phyloP scores from a whole-genome alignment of 768 basidiomycete genomes.

The Russula sp. region DNA sequence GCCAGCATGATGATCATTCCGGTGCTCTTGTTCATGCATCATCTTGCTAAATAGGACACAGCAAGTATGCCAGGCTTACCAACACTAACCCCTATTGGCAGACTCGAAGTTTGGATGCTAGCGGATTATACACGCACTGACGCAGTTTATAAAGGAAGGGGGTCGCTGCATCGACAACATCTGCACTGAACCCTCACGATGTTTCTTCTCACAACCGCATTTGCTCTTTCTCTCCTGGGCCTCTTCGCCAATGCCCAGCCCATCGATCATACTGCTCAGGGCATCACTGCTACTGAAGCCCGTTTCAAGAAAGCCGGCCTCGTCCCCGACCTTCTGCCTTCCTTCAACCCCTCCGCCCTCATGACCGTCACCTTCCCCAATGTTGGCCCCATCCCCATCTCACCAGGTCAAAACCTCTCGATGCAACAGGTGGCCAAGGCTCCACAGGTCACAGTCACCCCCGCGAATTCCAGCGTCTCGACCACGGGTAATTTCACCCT shows the following conservation, averaged over 20 bases:
- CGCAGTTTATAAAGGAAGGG: not conserved
- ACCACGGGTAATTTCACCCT: conserved; percentile 59
- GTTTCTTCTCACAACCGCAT: conserved; percentile 24
- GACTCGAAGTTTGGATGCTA: no score
- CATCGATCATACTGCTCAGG: conserved; percentile 39
- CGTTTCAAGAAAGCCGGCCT: conserved; percentile 62
- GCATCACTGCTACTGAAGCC: conserved; percentile 60
- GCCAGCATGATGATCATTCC: no score
- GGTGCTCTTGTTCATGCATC: no score
- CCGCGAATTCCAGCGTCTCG: conserved; percentile 47
- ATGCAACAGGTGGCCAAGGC: conserved; percentile 51
- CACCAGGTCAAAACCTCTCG: conserved; percentile 58
- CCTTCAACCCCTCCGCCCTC: conserved; percentile 59
- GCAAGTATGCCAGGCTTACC: no score
- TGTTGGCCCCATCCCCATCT: conserved; percentile 46
- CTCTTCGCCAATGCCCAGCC: conserved; percentile 46
- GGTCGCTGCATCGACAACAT: no score
- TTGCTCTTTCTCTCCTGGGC: conserved; percentile 41
- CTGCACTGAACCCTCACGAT: not conserved
- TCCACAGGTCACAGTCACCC: conserved; percentile 52
- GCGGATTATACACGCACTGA: not conserved
- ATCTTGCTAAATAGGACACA: no score
- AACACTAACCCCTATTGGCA: no score
- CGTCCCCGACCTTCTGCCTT: conserved; percentile 57
- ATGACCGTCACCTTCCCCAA: conserved; percentile 52